Conservation (phyloP, 2,329 filamentous ascomycete species). For the Diplodia intermedia region DNA sequence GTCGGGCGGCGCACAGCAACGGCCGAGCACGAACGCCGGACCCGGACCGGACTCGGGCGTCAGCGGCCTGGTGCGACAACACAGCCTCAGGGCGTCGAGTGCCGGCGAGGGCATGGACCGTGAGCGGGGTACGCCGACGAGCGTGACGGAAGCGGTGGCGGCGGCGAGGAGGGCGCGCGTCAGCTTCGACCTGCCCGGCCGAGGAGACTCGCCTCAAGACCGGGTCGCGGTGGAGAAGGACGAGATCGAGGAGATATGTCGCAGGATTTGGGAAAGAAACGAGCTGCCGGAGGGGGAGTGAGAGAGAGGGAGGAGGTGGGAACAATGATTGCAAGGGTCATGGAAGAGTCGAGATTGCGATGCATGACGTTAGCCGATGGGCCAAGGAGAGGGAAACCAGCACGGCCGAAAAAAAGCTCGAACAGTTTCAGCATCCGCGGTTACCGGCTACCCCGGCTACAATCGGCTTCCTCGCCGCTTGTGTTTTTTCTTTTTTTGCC, state of each 20-base stretch:
- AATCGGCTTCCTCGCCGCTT: background rate
- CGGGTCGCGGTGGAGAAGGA: slow-evolving; percentile 17
- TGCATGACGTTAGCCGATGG: background rate
- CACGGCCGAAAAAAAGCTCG: slow-evolving; percentile 1
- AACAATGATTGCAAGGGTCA: background rate
- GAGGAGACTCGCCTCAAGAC: slow-evolving; percentile 29
- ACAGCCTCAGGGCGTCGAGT: slow-evolving; percentile 39
- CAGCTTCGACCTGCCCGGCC: slow-evolving; percentile 29
- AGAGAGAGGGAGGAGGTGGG: slow-evolving; percentile 32
- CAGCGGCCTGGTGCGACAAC: slow-evolving; percentile 33
- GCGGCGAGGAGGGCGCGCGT: slow-evolving; percentile 36
- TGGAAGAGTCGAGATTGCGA: slow-evolving; percentile 18
- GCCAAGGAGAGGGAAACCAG: background rate
- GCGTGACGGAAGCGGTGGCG: slow-evolving; percentile 38
- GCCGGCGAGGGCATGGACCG: slow-evolving; percentile 35
- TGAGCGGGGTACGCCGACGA: slow-evolving; percentile 39
- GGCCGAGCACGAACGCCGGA: slow-evolving; percentile 37
- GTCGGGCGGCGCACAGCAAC: slow-evolving; percentile 34
- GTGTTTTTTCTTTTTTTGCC: background rate
- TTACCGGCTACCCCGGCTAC: background rate
- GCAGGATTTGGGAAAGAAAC: slow-evolving; percentile 50
- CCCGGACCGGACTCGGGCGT: slow-evolving; percentile 27
- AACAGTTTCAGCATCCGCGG: background rate
- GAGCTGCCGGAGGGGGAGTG: slow-evolving; percentile 48
- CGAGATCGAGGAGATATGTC: slow-evolving; percentile 50